Percentiles rank a stretch among this genome's conserved stretches.
phyloP scores from a whole-genome alignment of 805 yeast species.

The Lipomyces lipofer region DNA sequence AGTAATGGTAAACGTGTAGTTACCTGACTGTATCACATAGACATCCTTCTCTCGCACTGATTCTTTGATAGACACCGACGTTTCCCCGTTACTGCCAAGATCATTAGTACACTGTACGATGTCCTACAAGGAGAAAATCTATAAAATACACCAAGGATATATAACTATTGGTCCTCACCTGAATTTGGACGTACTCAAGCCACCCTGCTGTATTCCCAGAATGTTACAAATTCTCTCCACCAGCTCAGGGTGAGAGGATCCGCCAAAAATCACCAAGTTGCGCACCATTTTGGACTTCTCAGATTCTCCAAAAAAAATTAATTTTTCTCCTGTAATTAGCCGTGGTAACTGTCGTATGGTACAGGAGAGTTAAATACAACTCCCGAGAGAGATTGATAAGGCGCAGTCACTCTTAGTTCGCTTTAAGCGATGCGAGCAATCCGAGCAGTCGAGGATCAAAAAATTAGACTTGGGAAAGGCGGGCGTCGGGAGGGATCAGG shows the following conservation, averaged over 20 bases:
- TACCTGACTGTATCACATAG: conserved; percentile 70
- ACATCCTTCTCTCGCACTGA: conserved; percentile 97
- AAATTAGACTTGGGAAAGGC: no score
- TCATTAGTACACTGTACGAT: neutral
- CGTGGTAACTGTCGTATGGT: no score
- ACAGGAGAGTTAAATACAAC: no score
- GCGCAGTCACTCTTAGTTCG: no score
- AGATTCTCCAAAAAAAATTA: neutral
- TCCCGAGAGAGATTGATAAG: no score
- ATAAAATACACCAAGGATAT: neutral
- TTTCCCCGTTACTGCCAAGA: conserved; percentile 78
- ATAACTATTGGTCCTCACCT: conserved; percentile 35
- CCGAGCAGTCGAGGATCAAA: no score
- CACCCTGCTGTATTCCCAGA: conserved; percentile 71
- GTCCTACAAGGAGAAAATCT: no score
- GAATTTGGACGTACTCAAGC: conserved; percentile 51
- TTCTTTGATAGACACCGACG: conserved; percentile 79
- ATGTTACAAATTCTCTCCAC: conserved; percentile 73
- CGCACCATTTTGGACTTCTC: conserved; percentile 50
- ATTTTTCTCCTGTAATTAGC: no score
- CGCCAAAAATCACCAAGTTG: conserved; percentile 85
- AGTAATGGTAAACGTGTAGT: conserved; percentile 23
- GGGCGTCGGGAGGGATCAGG: no score
- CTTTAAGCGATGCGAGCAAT: no score
- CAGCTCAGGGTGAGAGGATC: conserved; percentile 82